Percentiles rank a stretch among this genome's conserved stretches.
phyloP scores from a whole-genome alignment of 257 asterid genomes.

The Solanum paucissectum region DNA sequence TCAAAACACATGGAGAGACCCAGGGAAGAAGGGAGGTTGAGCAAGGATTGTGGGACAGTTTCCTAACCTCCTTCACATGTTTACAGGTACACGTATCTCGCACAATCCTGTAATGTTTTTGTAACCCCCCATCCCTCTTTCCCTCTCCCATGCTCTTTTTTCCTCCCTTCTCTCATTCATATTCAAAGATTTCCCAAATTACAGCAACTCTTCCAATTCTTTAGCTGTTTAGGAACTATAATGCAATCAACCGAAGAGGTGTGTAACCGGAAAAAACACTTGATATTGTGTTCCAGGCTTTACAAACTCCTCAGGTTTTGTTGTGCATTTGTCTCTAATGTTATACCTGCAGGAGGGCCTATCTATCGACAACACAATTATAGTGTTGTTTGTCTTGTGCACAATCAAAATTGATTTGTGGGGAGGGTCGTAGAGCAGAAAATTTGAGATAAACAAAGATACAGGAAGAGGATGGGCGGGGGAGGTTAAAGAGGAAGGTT shows the following conservation, averaged over 20 bases:
- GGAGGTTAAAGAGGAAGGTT: neutral
- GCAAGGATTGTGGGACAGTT: too few relatives aligned
- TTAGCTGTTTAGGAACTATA: neutral
- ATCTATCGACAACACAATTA: neutral
- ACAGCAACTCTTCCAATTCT: neutral
- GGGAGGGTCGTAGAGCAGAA: neutral
- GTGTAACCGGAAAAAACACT: neutral
- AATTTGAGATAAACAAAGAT: neutral
- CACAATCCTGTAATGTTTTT: neutral
- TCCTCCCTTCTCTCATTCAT: neutral
- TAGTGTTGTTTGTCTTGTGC: neutral
- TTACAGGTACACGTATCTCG: neutral
- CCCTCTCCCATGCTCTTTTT: accelerated
- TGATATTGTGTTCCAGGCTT: neutral
- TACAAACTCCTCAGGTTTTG: neutral
- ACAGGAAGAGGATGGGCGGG: neutral
- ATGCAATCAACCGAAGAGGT: neutral
- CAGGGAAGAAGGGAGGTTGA: too few relatives aligned
- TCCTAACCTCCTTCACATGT: neutral
- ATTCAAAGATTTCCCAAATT: neutral
- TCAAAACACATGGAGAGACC: neutral
- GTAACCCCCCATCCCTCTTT: neutral
- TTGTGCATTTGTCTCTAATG: neutral
- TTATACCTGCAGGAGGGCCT: neutral
- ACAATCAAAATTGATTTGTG: neutral